phyloP scores from a whole-genome alignment of 164 flowering plant genomes.

The Buxus sempervirens region DNA sequence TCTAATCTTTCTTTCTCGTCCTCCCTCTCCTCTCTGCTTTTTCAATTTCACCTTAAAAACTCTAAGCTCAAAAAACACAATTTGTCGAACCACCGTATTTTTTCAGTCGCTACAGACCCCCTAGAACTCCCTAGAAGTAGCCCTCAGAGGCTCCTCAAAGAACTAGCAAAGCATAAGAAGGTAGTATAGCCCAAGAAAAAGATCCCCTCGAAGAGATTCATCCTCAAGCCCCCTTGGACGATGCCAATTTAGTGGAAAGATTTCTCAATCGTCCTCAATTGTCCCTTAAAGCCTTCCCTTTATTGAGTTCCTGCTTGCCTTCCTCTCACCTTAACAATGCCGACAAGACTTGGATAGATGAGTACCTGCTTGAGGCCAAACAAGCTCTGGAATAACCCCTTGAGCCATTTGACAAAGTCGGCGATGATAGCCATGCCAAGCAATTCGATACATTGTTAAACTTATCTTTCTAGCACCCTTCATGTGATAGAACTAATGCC shows the following conservation, averaged over 20 bases:
- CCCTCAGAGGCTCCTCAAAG: slow-evolving; percentile 87
- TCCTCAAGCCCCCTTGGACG: slow-evolving; percentile 94
- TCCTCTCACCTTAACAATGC: slow-evolving; percentile 70
- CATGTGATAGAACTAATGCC: slow-evolving; percentile 70
- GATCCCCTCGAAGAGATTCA: slow-evolving; percentile 69
- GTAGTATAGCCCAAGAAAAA: slow-evolving; percentile 61
- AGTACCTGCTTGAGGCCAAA: slow-evolving; percentile 87
- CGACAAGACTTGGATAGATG: slow-evolving; percentile 89
- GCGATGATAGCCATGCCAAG: slow-evolving; percentile 85
- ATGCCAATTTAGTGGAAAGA: slow-evolving; percentile 59
- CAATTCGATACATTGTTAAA: slow-evolving; percentile 89
- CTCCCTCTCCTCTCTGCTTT: slow-evolving; percentile 43
- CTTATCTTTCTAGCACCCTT: slow-evolving; percentile 89
- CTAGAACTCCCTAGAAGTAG: slow-evolving; percentile 67
- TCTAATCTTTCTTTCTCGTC: slow-evolving; percentile 59
- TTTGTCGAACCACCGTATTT: slow-evolving; percentile 23
- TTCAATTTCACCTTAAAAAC: slow-evolving; percentile 36
- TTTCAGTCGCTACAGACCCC: slow-evolving; percentile 62
- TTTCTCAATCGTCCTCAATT: slow-evolving; percentile 90
- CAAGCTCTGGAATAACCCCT: slow-evolving; percentile 94
- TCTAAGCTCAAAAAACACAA: slow-evolving; percentile 19
- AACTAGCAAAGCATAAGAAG: slow-evolving; percentile 81
- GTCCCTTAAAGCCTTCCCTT: slow-evolving; percentile 86
- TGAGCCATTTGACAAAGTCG: slow-evolving; percentile 65
- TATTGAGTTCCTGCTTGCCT: slow-evolving; percentile 88